Percentiles rank a stretch among this genome's conserved stretches.
Evolutionary conservation across 192 early-diverging fungal genomes (phyloP).

Genomic region (Umbelopsis vinacea): DNA sequence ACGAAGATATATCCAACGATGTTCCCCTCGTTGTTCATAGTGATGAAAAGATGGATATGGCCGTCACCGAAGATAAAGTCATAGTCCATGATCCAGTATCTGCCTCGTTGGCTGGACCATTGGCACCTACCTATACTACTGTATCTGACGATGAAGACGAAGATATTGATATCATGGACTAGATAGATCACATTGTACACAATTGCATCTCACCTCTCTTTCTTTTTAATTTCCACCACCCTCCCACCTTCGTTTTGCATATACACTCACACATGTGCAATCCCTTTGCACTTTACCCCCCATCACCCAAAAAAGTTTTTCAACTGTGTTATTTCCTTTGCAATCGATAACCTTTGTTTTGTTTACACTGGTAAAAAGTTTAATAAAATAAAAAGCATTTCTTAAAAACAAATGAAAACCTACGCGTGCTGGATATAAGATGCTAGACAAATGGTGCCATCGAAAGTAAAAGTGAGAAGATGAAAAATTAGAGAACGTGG

Average conservation of each 20-base stretch:
- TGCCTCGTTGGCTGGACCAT: slow-evolving; percentile 3
- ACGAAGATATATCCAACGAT: slow-evolving; percentile 13
- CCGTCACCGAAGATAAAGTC: slow-evolving; percentile 35
- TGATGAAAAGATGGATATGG: slow-evolving; percentile 41
- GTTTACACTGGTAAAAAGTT: too few species aligned
- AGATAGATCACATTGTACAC: slow-evolving; percentile 25
- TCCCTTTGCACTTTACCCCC: slow-evolving; percentile 6
- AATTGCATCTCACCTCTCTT: not conserved
- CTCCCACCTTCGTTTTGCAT: not conserved
- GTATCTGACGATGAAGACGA: slow-evolving; percentile 34
- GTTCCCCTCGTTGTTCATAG: slow-evolving; percentile 26
- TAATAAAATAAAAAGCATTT: too few species aligned
- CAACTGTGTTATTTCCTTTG: not conserved
- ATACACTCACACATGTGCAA: not conserved
- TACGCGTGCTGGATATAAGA: too few species aligned
- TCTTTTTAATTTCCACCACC: not conserved
- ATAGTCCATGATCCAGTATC: slow-evolving; percentile 32
- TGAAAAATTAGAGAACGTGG: too few species aligned
- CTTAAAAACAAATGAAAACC: too few species aligned
- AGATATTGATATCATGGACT: slow-evolving; percentile 48
- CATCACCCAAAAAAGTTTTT: slow-evolving; percentile 10
- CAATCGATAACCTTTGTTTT: not conserved
- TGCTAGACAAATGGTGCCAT: too few species aligned
- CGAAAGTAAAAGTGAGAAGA: too few species aligned
- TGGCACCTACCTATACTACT: slow-evolving; percentile 9